phyloP scores from a whole-genome alignment of 2,329 filamentous ascomycete species.

The Dendryphion nanum region DNA sequence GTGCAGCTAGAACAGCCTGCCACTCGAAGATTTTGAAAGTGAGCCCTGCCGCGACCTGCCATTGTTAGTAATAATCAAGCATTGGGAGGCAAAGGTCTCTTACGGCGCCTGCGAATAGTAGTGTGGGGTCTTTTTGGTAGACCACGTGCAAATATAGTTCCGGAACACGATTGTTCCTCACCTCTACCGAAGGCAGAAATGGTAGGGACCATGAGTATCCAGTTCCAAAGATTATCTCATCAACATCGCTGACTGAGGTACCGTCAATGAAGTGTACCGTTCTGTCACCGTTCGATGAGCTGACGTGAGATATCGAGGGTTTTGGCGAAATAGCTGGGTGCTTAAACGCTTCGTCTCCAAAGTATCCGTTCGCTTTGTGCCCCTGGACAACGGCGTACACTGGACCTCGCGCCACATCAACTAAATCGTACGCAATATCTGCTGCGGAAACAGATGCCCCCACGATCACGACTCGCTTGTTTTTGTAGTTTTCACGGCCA shows the following conservation, averaged over 20 bases:
- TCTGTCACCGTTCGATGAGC: conserved; percentile 28
- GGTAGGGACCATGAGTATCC: conserved; percentile 65
- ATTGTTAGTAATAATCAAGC: background rate
- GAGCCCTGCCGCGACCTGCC: conserved; percentile 39
- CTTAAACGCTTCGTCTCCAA: conserved; percentile 60
- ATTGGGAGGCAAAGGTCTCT: background rate
- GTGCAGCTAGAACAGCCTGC: conserved; percentile 63
- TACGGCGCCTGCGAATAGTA: conserved; percentile 59
- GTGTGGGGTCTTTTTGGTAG: conserved; percentile 53
- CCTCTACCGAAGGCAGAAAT: conserved; percentile 48
- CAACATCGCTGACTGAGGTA: conserved; percentile 52
- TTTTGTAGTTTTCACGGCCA: conserved; percentile 45
- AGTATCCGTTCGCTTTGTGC: conserved; percentile 54
- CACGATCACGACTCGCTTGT: conserved; percentile 59
- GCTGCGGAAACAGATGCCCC: conserved; percentile 65
- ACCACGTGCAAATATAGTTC: conserved; percentile 60
- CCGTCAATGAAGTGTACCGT: conserved; percentile 60
- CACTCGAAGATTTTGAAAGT: conserved; percentile 70
- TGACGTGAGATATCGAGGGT: conserved; percentile 51
- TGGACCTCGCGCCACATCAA: conserved; percentile 46
- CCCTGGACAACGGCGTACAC: conserved; percentile 56
- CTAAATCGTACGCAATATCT: conserved; percentile 59
- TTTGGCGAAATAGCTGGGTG: conserved; percentile 53
- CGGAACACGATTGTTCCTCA: conserved; percentile 56
- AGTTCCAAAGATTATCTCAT: conserved; percentile 65